phyloP scores from a whole-genome alignment of 2,329 filamentous ascomycete genomes.

The Diplodia mutila region DNA sequence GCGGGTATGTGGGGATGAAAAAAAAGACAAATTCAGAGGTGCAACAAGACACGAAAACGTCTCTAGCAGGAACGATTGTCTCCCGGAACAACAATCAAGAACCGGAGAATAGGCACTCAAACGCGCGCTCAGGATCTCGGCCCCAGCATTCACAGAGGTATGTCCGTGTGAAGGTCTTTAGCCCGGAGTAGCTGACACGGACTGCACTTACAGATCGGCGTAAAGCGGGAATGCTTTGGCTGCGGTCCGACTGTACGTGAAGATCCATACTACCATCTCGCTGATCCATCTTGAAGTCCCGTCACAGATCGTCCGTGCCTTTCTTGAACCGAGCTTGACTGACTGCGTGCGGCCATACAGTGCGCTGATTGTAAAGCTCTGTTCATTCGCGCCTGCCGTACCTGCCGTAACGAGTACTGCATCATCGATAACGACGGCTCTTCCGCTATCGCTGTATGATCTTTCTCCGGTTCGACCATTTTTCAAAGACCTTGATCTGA shows the following conservation, averaged over 20 bases:
- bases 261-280: background rate
- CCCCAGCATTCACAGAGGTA: constrained; percentile 42
- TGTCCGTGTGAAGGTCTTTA: constrained; percentile 33
- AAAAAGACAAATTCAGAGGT: background rate
- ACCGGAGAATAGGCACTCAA: constrained; percentile 37
- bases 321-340: background rate
- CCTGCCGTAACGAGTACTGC: constrained; percentile 81
- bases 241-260: constrained; percentile 74
- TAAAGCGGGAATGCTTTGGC: constrained; percentile 79
- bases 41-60: background rate
- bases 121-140: constrained; percentile 15
- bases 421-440: constrained; percentile 82
- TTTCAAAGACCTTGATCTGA: background rate
- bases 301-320: background rate
- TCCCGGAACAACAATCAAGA: constrained; percentile 29
- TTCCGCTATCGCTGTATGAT: constrained; percentile 58
- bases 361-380: constrained; percentile 74
- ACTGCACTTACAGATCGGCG: constrained; percentile 44
- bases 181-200: constrained; percentile 37
- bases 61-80: background rate
- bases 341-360: constrained; percentile 46
- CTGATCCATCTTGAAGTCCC: background rate
- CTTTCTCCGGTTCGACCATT: background rate
- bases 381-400: constrained; percentile 71
- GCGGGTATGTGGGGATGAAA: constrained; percentile 63